Base-by-base conservation (phyloP, 768 basidiomycete genomes). In the Tulasnella sp. region DNA sequence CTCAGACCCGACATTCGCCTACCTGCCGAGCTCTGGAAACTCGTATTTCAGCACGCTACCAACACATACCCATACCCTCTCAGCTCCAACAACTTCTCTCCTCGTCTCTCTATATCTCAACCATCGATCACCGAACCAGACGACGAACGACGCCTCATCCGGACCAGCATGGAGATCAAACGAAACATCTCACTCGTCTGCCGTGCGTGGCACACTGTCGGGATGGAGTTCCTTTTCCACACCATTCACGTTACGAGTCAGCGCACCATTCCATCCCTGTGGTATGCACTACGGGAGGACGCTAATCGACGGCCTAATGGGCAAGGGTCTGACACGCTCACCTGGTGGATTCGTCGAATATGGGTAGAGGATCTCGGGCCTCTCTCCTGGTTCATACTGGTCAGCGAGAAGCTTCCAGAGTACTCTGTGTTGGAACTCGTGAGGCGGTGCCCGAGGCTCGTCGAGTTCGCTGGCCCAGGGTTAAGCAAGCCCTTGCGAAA, bases 321-420 rank as follows among this genome's bases (percentile, higher is more conserved):
- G 15, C 3, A 29, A 29, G 61, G n/a, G 13, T 29, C 61, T 32
- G 61, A 67, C 5, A 11, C 61, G 61, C 61, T 67, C 61, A 67
- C 61, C 11, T 67, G 61, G 61, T 67, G 61, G 61, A 67, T 67
- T 9, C n/a, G 61, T 11, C n/a, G 61, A 32, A 67, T 67, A 29
- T 67, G 61, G 61, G 61, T 67, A 32, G 61, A 67, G 32, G 61
- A 67, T 32, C 61, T 67, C 29, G 61, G 61, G 61, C 61, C 61
- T 13, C 61, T 67, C 26, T 67, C 61, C 7, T 67, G 61, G 61
- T 67, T 29, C 61, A 67, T 67, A 10, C 26, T 67, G 32, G 61
- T 67, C 61, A 67, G 61, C 29, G 61, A 67, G 11, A 67, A 67
- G 61, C 61, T 67, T n/a, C 61, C 61, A 67, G 61, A 67, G 61